Evolutionary conservation across 2,329 filamentous ascomycete genomes (phyloP).

Genomic region (Amphichorda felina): DNA sequence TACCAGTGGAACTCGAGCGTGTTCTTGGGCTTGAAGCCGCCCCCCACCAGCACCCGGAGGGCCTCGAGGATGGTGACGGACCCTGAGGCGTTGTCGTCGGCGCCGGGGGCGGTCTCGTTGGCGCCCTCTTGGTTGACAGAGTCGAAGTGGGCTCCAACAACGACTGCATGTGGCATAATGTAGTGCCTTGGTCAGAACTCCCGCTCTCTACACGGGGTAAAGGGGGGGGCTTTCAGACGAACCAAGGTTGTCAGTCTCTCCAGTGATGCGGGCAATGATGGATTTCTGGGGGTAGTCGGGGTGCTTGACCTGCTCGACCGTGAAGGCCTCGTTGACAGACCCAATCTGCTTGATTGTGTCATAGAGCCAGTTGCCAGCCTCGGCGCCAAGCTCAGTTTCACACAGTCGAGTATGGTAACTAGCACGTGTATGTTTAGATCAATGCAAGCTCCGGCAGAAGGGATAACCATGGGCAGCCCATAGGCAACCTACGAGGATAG

Average conservation of each 20-base stretch:
- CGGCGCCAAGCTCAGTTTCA: constrained; percentile 22
- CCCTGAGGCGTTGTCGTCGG: constrained; percentile 37
- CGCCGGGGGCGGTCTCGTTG: constrained; percentile 29
- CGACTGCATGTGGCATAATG: too few species aligned
- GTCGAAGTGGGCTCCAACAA: constrained; percentile 34
- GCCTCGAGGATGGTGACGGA: constrained; percentile 34
- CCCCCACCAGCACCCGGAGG: constrained; percentile 30
- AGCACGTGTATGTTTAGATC: too few species aligned
- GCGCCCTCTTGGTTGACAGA: constrained; percentile 25
- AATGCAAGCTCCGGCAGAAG: too few species aligned
- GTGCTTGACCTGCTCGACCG: constrained; percentile 29
- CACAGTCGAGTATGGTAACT: constrained; percentile 30
- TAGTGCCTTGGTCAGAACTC: constrained; percentile 4
- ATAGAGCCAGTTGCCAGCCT: constrained; percentile 28
- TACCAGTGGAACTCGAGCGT: constrained; percentile 43
- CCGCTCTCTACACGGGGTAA: not conserved
- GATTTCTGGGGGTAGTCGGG: constrained; percentile 28
- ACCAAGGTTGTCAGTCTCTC: constrained; percentile 22
- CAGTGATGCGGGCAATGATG: constrained; percentile 34
- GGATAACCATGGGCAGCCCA: not conserved
- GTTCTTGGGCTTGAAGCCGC: constrained; percentile 25
- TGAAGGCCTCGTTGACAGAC: constrained; percentile 25
- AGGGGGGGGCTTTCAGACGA: constrained; percentile 5
- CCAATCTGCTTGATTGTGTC: constrained; percentile 22
- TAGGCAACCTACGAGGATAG: constrained; percentile 19